Base-by-base conservation (phyloP, 2,329 filamentous ascomycete species). In the Botrytis pseudocinerea region DNA sequence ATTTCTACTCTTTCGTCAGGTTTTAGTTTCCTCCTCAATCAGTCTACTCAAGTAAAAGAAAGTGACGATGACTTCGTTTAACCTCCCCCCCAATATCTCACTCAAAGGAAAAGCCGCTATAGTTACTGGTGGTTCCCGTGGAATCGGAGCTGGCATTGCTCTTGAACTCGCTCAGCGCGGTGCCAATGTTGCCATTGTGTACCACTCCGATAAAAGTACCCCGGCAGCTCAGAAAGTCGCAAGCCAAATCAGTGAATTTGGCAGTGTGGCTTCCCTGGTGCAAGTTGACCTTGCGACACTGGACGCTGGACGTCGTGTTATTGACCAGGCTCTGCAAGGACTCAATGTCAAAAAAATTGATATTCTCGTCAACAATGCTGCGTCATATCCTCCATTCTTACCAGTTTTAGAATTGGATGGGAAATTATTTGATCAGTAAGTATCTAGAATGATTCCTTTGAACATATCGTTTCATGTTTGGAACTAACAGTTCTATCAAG, bases 91-190 rank as follows among this genome's bases (percentile, higher is more conserved):
- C 14, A 57, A 57, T 57, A 57, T 57, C n/a, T 57, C 71, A 16
- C 72, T 76, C 20, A 44, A 61, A 32, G 73, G 69, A 10, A 75
- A 76, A 57, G 60, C 71, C 25, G 76, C 76, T 38, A 63, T 76
- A 57, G 71, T 83, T 63, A 74, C 79, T 54, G 81, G 80, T 61
- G 84, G 83, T 72, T 85, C 85, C 73, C 87, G 87, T 74, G 88
- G 88, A 74, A 89, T 90, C 76, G 89, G 88, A 51, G 83, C 85
- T 68, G 87, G 87, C 73, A 87, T 87, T 69, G 87, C 87, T 75
- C 84, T 87, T 73, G 85, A 87, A 76, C 85, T 89, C 59, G 87
- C 85, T 78, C 82, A 83, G 75, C 85, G 85, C 71, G 88, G 88
- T 46, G 86, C 86, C 77, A 85, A 82, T 74, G 85, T 90, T 63